Percentiles rank a stretch among this genome's conserved stretches.
phyloP scores from a whole-genome alignment of 306 rosid species.

The Vachellia collinsii region DNA sequence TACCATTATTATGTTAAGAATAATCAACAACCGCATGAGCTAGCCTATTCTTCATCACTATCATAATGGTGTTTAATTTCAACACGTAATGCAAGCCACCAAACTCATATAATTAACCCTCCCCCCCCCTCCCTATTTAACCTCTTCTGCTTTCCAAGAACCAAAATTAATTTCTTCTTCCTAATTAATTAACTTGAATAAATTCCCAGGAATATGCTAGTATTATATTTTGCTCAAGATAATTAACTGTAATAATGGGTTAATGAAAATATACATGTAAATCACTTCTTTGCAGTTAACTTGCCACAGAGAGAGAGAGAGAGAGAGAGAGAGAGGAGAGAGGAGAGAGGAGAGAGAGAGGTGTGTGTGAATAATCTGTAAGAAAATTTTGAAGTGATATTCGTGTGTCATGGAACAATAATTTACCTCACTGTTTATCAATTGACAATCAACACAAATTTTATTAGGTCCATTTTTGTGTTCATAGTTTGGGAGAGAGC shows the following conservation, averaged over 20 bases:
- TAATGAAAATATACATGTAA: not conserved
- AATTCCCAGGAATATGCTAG: not conserved
- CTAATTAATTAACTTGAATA: not conserved
- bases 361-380: not conserved
- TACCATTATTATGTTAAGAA: slow-evolving; percentile 2
- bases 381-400: not conserved
- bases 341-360: too few species aligned
- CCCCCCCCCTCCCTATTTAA: not conserved
- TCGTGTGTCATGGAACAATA: not conserved
- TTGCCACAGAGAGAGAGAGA: not conserved
- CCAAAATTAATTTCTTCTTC: not conserved
- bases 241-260: not conserved
- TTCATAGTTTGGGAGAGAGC: not conserved
- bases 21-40: not conserved
- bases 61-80: not conserved
- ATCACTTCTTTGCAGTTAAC: not conserved
- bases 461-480: not conserved
- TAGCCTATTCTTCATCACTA: not conserved
- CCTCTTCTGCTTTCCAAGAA: not conserved
- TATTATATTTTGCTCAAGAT: not conserved
- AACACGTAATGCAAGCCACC: not conserved
- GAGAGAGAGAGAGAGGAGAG: too few species aligned
- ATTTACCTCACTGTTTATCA: not conserved
- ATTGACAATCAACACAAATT: not conserved
- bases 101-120: not conserved